phyloP scores from a whole-genome alignment of 192 early-diverging fungal species.

The Dimargaris xerosporica region DNA sequence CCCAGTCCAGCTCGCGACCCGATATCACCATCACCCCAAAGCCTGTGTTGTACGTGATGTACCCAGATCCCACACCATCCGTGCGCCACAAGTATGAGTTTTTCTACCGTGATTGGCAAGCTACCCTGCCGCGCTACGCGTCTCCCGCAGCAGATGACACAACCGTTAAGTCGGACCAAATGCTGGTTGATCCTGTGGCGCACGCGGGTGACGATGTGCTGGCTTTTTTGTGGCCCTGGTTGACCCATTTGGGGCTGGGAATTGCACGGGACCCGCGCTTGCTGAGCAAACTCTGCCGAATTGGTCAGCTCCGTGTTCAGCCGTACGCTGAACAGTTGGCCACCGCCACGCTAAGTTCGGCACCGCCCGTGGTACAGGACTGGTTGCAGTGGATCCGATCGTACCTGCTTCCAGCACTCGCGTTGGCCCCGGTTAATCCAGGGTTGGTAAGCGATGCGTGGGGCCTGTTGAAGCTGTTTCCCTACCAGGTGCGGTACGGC shows the following conservation, averaged over 20 bases:
- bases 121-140: not conserved
- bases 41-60: not conserved
- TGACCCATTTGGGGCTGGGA: slow-evolving; percentile 23
- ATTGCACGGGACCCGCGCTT: slow-evolving; percentile 26
- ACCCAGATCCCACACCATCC: not conserved
- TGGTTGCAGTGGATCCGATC: slow-evolving; percentile 14
- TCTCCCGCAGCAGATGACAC: not conserved
- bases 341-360: not conserved
- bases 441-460: slow-evolving; percentile 45
- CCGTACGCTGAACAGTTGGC: not conserved
- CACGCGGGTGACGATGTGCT: not conserved
- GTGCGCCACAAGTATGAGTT: not conserved
- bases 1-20: not conserved
- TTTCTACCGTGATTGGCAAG: slow-evolving; percentile 5
- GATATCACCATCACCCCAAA: not conserved
- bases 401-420: slow-evolving; percentile 52
- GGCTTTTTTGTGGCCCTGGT: slow-evolving; percentile 5
- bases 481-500: slow-evolving; percentile 43
- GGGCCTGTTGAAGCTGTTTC: slow-evolving; percentile 39
- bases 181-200: not conserved
- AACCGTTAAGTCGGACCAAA: not conserved
- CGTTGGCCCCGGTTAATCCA: slow-evolving; percentile 43
- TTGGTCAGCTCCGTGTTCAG: slow-evolving; percentile 26
- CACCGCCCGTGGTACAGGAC: not conserved
- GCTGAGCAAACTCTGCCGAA: slow-evolving; percentile 26